Evolutionary conservation across 495 filamentous ascomycete species (phyloP).

Genomic region (Margaritispora aquatica): DNA sequence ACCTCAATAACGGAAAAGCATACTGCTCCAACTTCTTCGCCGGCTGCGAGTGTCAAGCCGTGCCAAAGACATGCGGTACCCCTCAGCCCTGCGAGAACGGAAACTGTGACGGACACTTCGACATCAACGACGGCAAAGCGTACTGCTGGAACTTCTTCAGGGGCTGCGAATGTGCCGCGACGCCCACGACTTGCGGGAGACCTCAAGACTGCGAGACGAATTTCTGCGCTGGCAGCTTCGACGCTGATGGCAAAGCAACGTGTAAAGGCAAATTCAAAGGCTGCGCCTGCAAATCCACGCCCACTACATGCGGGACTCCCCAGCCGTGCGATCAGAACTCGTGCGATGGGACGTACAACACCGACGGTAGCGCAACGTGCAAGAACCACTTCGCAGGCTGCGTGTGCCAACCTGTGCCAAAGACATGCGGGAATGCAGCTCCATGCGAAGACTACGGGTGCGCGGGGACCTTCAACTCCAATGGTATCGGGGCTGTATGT

Average conservation of each 20-base stretch:
- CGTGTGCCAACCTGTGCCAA: too few species aligned
- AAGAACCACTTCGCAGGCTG: too few species aligned
- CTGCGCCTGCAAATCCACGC: too few species aligned
- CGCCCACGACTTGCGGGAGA: neutral
- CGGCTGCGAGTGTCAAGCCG: conserved; percentile 1
- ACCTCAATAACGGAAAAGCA: neutral
- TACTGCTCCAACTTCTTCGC: conserved; percentile 1
- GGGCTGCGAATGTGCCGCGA: neutral
- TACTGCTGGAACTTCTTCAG: neutral
- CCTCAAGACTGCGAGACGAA: conserved; percentile 3
- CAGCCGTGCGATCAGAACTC: too few species aligned
- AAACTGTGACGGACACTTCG: neutral
- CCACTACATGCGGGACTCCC: too few species aligned
- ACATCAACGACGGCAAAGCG: neutral
- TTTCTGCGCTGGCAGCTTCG: conserved; percentile 1
- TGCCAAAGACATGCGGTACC: neutral
- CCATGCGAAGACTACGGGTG: too few species aligned
- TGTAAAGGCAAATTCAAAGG: too few species aligned
- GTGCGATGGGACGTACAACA: too few species aligned
- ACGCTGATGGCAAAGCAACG: neutral
- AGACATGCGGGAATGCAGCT: too few species aligned
- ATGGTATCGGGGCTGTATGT: neutral
- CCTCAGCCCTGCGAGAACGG: neutral
- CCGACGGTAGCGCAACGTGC: too few species aligned
- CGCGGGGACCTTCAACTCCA: too few species aligned